phyloP scores from a whole-genome alignment of 257 asterid genomes.

The Rhazya stricta region DNA sequence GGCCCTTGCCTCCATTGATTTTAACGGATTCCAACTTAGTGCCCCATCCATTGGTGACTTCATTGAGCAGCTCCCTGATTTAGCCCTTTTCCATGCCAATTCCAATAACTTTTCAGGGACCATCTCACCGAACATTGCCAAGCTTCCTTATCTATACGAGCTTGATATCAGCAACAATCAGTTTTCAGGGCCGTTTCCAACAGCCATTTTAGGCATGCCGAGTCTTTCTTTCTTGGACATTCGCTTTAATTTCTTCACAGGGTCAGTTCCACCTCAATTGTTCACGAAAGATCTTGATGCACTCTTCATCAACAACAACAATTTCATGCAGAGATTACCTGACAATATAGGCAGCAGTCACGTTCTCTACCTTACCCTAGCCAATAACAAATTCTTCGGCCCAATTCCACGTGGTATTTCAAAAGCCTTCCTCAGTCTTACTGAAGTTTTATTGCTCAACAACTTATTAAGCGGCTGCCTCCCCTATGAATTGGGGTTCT shows the following conservation, averaged over 20 bases:
- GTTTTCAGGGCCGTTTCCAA: slow-evolving; percentile 61
- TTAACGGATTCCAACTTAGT: slow-evolving; percentile 62
- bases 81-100: slow-evolving; percentile 79
- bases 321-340: slow-evolving; percentile 45
- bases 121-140: slow-evolving; percentile 36
- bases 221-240: slow-evolving; percentile 51
- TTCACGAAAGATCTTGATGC: slow-evolving; percentile 46
- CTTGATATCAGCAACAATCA: slow-evolving; percentile 73
- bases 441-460: slow-evolving; percentile 52
- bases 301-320: slow-evolving; percentile 62
- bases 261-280: slow-evolving; percentile 55
- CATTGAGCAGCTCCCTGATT: slow-evolving; percentile 66
- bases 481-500: slow-evolving; percentile 56
- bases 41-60: slow-evolving; percentile 61
- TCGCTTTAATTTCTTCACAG: slow-evolving; percentile 63
- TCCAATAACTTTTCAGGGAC: slow-evolving; percentile 60
- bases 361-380: slow-evolving; percentile 46
- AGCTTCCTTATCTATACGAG: slow-evolving; percentile 60
- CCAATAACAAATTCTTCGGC: slow-evolving; percentile 68
- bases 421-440: slow-evolving; percentile 23
- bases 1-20: slow-evolving; percentile 70
- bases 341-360: slow-evolving; percentile 29
- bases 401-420: slow-evolving; percentile 49
- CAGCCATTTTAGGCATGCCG: slow-evolving; percentile 39
- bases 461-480: slow-evolving; percentile 57